Base-by-base conservation (phyloP, 257 asterid genomes). In the Lavandula angustifolia region DNA sequence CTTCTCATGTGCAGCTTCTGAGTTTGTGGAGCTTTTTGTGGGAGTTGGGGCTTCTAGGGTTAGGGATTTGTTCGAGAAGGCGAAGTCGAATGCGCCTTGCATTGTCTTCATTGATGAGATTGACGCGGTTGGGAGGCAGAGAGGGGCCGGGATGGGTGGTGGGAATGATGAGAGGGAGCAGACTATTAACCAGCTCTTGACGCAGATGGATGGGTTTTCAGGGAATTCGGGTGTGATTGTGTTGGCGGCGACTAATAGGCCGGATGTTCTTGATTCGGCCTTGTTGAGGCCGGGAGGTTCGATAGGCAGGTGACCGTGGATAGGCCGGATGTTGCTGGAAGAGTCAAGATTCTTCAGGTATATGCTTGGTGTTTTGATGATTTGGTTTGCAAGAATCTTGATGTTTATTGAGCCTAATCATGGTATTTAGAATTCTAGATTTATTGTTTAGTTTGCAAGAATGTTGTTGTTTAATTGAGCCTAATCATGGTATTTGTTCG, bases 41-140 rank as follows among this genome's bases (percentile, higher is more conserved):
- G 98, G 98, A 11, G 98, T 92, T 14, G 98, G 98, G 62, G 98
- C 98, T 76, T 92, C 98, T 0, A 85, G 97, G 64, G 98, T 92
- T 62, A 87, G 98, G 88, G 98, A 89, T 77, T 81, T 92, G 91
- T 91, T 91, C 13, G 98, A 91, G 80, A 91, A 91, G 79, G 98
- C 98, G 0, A 91, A 91, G 81, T 68, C 96, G 0, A 92, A 92
- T 69, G 98, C 98, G 0, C 98, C 98, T 62, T 92, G 98, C 84
- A 92, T 92, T 78, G 98, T 92, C 71, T 92, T 92, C 66, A 92
- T 89, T 73, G 98, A 91, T 80, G 98, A 91, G 75, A 91, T 91
- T 58, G 98, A 92, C 80, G 98, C 98, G 5, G 98, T 92, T 3
- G 97, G 96, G 44, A 85, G 97, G 81, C 98, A 92, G 76, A 85